Base-by-base conservation (phyloP, 768 basidiomycete species). In the Russula virescens region DNA sequence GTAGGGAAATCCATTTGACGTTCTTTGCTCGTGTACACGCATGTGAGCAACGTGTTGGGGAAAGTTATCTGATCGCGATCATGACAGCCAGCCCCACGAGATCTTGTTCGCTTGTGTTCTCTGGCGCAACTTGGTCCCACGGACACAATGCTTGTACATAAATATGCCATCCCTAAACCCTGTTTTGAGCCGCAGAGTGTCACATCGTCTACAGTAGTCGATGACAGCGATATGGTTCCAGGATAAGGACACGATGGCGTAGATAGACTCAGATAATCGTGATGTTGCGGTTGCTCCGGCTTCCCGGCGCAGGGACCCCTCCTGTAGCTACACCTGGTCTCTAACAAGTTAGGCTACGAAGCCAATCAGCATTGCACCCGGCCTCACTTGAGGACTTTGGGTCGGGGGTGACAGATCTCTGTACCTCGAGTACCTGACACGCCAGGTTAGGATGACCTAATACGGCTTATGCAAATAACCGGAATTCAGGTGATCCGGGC, bases 31-130 rank as follows among this genome's bases (percentile, higher is more conserved):
- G 48, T 16, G 25, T 40, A 28, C 14, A 42, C 40, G n/a, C 58
- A 48, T 49, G 50, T 45, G 50, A 43, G 58, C 23, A 60, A 38
- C 26, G 43, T 53, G 51, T 53, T 52, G 40, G 57, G 58, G 28
- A 35, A 38, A 38, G 6, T 38, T 38, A 38, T 38, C 38, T 38
- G 38, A 38, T 38, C 38, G 13, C 38, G 10, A 38, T 38, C 31
- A 31, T 31, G 14, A 52, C 51, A 31, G 21, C 5, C 49, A 26
- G 28, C 51, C 11, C 31, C 50, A 5, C 34, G 38, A 38, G 38
- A 4, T 47, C 18, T 8, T 23, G 9, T 53, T 46, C 13, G 25
- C 42, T 52, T 5, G 45, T 13, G 31, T 2, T 31, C 38, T 38
- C 13, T 18, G 42, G 49, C 40, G 16, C 51, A 53, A 53, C 6